phyloP scores from a whole-genome alignment of 768 basidiomycete species.

The Basidioascus undulatus region DNA sequence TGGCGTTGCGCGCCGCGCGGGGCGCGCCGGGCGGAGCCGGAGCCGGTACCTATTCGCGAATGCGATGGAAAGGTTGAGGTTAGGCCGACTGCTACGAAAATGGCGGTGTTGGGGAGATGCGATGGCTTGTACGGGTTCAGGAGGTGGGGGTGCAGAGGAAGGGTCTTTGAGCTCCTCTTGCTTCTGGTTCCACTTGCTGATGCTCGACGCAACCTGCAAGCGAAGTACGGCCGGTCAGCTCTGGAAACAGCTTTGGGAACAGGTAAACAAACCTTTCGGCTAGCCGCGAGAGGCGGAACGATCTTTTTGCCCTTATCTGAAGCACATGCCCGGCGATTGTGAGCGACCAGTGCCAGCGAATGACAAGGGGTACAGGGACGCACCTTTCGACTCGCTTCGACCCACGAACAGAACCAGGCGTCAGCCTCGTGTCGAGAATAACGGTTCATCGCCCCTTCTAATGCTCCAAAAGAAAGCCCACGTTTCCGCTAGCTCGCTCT shows the following conservation, averaged over 20 bases:
- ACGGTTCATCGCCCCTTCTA: too few relatives aligned
- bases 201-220: slow-evolving; percentile 60
- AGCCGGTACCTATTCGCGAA: too few relatives aligned
- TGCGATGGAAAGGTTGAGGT: neutral
- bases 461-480: slow-evolving; percentile 8
- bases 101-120: too few relatives aligned
- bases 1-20: neutral
- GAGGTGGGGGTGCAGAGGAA: neutral
- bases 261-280: slow-evolving; percentile 42
- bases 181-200: slow-evolving; percentile 91
- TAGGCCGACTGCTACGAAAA: too few relatives aligned
- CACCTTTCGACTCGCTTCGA: too few relatives aligned
- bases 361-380: slow-evolving; percentile 1
- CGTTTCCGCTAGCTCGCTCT: slow-evolving; percentile 14
- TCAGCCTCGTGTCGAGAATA: too few relatives aligned
- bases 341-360: slow-evolving; percentile 1
- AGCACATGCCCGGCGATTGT: neutral
- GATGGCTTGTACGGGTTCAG: too few relatives aligned
- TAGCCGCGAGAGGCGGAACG: slow-evolving; percentile 57
- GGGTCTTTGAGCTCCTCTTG: slow-evolving; percentile 57
- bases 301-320: slow-evolving; percentile 30
- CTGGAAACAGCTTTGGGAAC: slow-evolving; percentile 1
- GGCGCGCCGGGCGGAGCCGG: neutral
- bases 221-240: neutral
- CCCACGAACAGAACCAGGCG: too few relatives aligned